A percentile compares a stretch with the other conserved stretches of the same genome.
Conservation (phyloP, 192 early-diverging fungal species). For the Lobulomyces angularis region DNA sequence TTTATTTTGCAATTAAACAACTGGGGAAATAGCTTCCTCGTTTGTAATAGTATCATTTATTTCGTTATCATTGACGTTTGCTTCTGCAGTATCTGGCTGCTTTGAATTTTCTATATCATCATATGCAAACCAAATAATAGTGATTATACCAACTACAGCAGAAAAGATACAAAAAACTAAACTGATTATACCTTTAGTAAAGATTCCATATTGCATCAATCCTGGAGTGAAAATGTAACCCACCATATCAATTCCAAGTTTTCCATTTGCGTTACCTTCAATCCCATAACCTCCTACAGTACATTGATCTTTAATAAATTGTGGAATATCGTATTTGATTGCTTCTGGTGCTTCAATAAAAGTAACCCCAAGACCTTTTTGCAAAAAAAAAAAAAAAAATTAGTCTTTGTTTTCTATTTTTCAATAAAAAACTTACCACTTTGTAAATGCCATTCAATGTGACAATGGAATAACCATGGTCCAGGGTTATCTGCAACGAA, state of each 20-base stretch:
- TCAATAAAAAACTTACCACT: too few species aligned
- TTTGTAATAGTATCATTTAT: too few species aligned
- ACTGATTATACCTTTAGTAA: constrained; percentile 55
- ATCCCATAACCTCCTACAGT: constrained; percentile 36
- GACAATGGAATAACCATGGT: constrained; percentile 78
- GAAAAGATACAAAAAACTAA: constrained; percentile 57
- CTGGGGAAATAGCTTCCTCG: too few species aligned
- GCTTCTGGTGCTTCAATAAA: constrained; percentile 62
- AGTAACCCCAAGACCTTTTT: constrained; percentile 55
- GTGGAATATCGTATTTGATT: constrained; percentile 39
- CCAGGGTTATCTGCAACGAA: constrained; percentile 74
- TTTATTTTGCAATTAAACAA: too few species aligned
- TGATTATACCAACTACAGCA: constrained; percentile 58
- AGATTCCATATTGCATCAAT: constrained; percentile 51
- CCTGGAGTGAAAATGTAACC: constrained; percentile 42
- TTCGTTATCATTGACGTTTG: too few species aligned
- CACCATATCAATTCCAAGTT: constrained; percentile 46
- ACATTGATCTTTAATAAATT: constrained; percentile 52
- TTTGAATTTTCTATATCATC: too few species aligned
- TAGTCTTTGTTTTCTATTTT: constrained; percentile 14
- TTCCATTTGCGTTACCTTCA: constrained; percentile 64
- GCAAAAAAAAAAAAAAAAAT: constrained; percentile 24
- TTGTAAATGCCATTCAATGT: constrained; percentile 57
- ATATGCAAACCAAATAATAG: constrained; percentile 64
- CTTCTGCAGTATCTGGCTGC: too few species aligned